Evolutionary conservation across 108 stramenopile species (phyloP).

Genomic region (Conticribra guillardii): DNA sequence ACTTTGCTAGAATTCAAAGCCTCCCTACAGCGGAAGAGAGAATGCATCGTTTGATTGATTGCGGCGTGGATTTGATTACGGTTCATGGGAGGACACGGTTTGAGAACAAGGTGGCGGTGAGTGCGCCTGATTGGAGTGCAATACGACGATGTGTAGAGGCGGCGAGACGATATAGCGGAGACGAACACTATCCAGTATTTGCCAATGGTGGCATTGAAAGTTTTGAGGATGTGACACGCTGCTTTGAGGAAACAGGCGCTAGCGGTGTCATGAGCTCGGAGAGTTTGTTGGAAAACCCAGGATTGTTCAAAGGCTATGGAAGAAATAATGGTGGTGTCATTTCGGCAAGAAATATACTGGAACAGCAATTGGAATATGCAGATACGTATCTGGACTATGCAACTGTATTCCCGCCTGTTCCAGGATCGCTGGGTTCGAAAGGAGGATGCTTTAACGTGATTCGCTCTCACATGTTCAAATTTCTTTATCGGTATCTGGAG

Average conservation of each 20-base stretch:
- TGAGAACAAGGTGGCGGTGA: slow-evolving; percentile 86
- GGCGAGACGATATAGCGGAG: slow-evolving; percentile 52
- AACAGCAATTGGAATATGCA: slow-evolving; percentile 82
- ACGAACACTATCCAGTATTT: slow-evolving; percentile 80
- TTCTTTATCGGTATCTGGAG: slow-evolving; percentile 85
- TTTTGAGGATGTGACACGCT: slow-evolving; percentile 66
- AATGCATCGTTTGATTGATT: slow-evolving; percentile 64
- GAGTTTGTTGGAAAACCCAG: slow-evolving; percentile 91
- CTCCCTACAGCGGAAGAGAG: slow-evolving; percentile 50
- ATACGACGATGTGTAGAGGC: slow-evolving; percentile 53
- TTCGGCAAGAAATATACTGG: slow-evolving; percentile 43
- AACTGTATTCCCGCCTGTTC: slow-evolving; percentile 71
- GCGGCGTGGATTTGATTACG: slow-evolving; percentile 90
- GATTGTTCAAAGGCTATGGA: slow-evolving; percentile 67
- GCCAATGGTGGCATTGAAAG: slow-evolving; percentile 96
- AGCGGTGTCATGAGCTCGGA: slow-evolving; percentile 95
- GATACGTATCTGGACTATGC: slow-evolving; percentile 82
- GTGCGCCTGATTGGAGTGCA: slow-evolving; percentile 64
- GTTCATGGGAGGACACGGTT: slow-evolving; percentile 94
- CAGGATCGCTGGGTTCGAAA: slow-evolving; percentile 68
- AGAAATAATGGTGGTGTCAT: slow-evolving; percentile 19
- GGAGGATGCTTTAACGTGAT: slow-evolving; percentile 77
- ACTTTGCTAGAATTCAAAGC: background rate
- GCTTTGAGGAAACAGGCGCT: slow-evolving; percentile 76
- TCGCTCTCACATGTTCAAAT: slow-evolving; percentile 91